Percentiles rank a stretch among this genome's conserved stretches.
Conservation (phyloP, 148 eudicot genomes). For the Vaccinium vitisidaea region DNA sequence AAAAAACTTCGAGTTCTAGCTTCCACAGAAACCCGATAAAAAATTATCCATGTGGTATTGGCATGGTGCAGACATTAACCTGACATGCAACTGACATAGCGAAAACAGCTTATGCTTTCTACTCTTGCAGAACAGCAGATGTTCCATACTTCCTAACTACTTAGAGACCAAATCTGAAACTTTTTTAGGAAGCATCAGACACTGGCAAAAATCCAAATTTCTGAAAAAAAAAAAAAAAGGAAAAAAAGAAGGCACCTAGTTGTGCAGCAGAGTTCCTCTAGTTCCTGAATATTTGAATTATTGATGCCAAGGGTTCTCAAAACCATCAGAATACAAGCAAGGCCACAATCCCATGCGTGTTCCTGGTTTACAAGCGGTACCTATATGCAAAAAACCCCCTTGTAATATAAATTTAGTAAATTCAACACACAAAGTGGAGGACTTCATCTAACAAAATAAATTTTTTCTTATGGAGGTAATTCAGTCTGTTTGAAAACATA, state of each 20-base stretch:
- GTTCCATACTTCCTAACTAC: neutral
- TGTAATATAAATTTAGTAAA: neutral
- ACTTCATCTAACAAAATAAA: neutral
- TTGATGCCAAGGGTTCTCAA: slow-evolving; percentile 63
- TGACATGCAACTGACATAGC: neutral
- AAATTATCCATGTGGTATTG: neutral
- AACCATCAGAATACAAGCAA: slow-evolving; percentile 95
- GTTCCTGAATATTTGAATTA: slow-evolving; percentile 47
- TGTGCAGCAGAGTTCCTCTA: slow-evolving; percentile 64
- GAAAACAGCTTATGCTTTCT: neutral
- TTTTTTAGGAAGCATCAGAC: neutral
- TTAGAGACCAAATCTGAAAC: neutral
- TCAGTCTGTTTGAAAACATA: neutral
- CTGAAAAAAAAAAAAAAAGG: neutral
- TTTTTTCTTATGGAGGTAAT: neutral
- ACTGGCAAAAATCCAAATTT: neutral
- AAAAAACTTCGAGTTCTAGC: neutral
- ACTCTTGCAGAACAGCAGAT: slow-evolving; percentile 1
- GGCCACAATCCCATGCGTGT: slow-evolving; percentile 93
- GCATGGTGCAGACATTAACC: neutral
- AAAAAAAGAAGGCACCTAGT: slow-evolving; percentile 51
- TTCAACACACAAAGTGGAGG: neutral
- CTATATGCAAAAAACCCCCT: slow-evolving; percentile 25
- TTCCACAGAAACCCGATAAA: neutral
- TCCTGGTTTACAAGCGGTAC: slow-evolving; percentile 81